These are phyloP conservation scores for Pelargonium australe DNA, from an alignment of 441 rosid genomes.

Conservation along the genomic window DNA sequence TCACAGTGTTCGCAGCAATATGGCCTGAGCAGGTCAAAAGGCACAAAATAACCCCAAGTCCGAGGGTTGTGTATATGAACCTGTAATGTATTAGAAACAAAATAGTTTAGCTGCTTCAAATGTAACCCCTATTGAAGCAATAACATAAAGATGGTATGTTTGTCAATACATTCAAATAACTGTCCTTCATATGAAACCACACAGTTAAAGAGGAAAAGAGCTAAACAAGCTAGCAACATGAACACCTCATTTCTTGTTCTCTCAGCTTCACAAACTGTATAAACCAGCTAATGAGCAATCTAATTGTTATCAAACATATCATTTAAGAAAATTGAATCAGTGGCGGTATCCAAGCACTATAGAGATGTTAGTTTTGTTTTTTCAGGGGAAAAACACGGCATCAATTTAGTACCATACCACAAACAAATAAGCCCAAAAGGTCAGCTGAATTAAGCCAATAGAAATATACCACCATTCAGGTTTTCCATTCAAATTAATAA, in stretches of 20 bases:
- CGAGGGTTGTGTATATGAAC: conserved; percentile 69
- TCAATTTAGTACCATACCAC: neutral
- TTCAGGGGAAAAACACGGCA: neutral
- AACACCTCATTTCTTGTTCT: neutral
- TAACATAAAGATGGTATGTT: neutral
- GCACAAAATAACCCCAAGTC: conserved; percentile 55
- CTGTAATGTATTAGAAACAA: conserved; percentile 35
- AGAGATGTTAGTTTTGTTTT: neutral
- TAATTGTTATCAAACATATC: neutral
- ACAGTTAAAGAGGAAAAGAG: neutral
- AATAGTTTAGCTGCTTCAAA: conserved; percentile 12
- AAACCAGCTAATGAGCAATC: neutral
- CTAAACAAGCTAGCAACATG: too few relatives aligned
- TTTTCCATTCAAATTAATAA: too few relatives aligned
- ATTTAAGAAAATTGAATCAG: neutral
- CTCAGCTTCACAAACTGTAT: neutral
- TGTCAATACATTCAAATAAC: neutral
- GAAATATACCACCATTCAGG: too few relatives aligned
- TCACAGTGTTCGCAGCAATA: conserved; percentile 72
- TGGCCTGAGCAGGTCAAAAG: conserved; percentile 70
- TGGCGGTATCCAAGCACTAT: neutral
- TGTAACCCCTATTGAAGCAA: neutral
- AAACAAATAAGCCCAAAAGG: too few relatives aligned
- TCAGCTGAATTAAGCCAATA: too few relatives aligned
- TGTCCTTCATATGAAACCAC: neutral